These are phyloP conservation scores for Russula griseocarnosa DNA, from an alignment of 768 basidiomycete genomes.

Conservation along the genomic window DNA sequence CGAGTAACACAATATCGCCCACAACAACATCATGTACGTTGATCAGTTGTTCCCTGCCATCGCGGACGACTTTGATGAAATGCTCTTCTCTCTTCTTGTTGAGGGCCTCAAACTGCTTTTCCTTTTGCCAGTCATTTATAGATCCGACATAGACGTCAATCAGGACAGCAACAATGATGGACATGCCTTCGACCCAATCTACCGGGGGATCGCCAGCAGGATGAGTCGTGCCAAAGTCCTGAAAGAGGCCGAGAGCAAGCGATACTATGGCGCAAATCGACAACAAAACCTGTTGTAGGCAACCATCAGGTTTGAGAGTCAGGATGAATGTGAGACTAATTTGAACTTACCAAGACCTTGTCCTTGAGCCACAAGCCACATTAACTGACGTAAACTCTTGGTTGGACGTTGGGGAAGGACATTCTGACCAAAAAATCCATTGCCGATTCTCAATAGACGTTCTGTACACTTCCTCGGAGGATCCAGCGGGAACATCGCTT, in stretches of 20 bases:
- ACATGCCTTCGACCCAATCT: slow-evolving; percentile 96
- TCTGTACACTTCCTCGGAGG: slow-evolving; percentile 30
- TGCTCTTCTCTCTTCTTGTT: slow-evolving; percentile 97
- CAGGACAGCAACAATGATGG: slow-evolving; percentile 69
- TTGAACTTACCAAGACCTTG: slow-evolving; percentile 52
- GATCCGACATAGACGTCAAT: slow-evolving; percentile 89
- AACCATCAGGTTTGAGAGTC: slow-evolving; percentile 31
- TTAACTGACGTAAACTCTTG: slow-evolving; percentile 50
- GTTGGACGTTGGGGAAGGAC: slow-evolving; percentile 44
- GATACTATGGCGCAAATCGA: slow-evolving; percentile 92
- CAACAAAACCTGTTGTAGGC: slow-evolving; percentile 69
- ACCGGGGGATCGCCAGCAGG: slow-evolving; percentile 67
- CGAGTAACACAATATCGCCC: slow-evolving; percentile 85
- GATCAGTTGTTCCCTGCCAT: slow-evolving; percentile 32
- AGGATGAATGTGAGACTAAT: not conserved
- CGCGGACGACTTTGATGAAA: slow-evolving; percentile 61
- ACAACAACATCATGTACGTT: slow-evolving; percentile 77
- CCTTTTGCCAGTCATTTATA: slow-evolving; percentile 97
- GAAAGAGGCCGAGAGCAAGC: slow-evolving; percentile 89
- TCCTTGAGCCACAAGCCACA: slow-evolving; percentile 64
- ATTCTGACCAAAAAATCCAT: slow-evolving; percentile 52
- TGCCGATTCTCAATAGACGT: slow-evolving; percentile 43
- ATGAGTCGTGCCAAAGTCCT: slow-evolving; percentile 77
- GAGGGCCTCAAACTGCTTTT: slow-evolving; percentile 89
- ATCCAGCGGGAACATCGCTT: not conserved